Evolutionary conservation across 176 grass and related monocot species (phyloP), one percentile per base, ranked within the genome.

Genomic region (Aechmea fasciata): DNA sequence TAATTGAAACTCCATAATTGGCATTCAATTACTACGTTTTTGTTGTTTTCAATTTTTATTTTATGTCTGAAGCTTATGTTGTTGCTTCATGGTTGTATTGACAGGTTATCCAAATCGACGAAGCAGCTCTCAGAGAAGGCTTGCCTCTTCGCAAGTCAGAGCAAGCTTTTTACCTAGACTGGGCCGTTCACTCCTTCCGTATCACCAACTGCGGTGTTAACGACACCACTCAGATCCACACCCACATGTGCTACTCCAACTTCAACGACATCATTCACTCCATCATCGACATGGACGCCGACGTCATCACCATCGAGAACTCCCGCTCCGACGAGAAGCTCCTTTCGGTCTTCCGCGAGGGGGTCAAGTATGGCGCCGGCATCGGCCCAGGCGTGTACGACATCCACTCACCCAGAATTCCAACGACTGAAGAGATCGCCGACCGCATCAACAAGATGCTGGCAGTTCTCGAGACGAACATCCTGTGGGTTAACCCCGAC

Each of bases 201-300:
- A 96, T 96, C 74, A 96, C 91, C 24, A 96, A 96, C 87, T 83
- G 84, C 1, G 85, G 88, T 11, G 78, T 91, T 69, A 61, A 96
- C 52, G 91, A 96, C 85, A 96, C 91, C 33, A 96, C 91, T 69
- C 91, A 96, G 91, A 96, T 96, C 74, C 91, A 96, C 87, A 96
- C 91, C 67, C 91, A 96, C 80, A 96, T 96, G 91, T 96, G 91
- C 91, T 96, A 96, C 77, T 96, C 91, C 13, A 91, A 96, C 80
- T 96, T 96, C 80, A 96, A 96, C 13, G 91, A 96, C 54, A 96
- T 96, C 80, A 96, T 96, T 80, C 85, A 96, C 51, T 96, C 91
- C 66, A 96, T 96, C 80, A 96, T 96, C 2, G 57, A 84, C 77
- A 96, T 96, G 91, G 91, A 96, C 0, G 91, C 91, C 0, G 91